Conservation (phyloP, 805 yeast species). For the Candida schatavii region DNA sequence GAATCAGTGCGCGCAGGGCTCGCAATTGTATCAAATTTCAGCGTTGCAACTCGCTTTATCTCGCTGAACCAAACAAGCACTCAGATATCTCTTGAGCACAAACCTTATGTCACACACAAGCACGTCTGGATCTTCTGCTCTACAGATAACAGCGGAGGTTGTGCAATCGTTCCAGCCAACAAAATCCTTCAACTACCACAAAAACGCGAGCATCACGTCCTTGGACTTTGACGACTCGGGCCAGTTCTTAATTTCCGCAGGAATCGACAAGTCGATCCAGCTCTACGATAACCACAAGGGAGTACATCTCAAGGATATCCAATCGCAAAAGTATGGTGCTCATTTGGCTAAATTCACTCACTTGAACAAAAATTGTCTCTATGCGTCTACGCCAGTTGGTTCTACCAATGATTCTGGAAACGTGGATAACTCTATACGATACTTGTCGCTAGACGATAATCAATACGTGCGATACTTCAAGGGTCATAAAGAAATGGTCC, state of each 20-base stretch:
- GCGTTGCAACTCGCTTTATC: too few relatives aligned
- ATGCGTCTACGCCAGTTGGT: constrained; percentile 66
- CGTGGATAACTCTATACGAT: constrained; percentile 73
- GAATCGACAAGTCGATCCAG: constrained; percentile 80
- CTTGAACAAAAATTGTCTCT: constrained; percentile 65
- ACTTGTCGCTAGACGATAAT: constrained; percentile 72
- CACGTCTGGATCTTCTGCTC: constrained; percentile 18
- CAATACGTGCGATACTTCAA: constrained; percentile 79
- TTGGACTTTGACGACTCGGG: constrained; percentile 84
- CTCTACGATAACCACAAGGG: constrained; percentile 76
- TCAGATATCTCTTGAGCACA: too few relatives aligned
- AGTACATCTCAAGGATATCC: constrained; percentile 61
- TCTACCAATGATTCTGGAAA: constrained; percentile 28
- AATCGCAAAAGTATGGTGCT: constrained; percentile 89
- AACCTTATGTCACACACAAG: too few relatives aligned
- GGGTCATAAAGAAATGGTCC: constrained; percentile 82
- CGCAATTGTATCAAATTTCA: too few relatives aligned
- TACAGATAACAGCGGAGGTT: constrained; percentile 23
- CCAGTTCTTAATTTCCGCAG: constrained; percentile 67
- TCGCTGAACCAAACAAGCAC: too few relatives aligned
- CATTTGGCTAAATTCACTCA: constrained; percentile 84
- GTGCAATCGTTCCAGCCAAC: constrained; percentile 31
- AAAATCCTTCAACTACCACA: constrained; percentile 51
- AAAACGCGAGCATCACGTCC: constrained; percentile 59
- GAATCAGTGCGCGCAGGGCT: too few relatives aligned